A percentile compares a stretch with the other conserved stretches of the same genome.
Evolutionary conservation across 2,329 filamentous ascomycete genomes (phyloP).

Genomic region (Neophaeococcomyces mojaviensis): DNA sequence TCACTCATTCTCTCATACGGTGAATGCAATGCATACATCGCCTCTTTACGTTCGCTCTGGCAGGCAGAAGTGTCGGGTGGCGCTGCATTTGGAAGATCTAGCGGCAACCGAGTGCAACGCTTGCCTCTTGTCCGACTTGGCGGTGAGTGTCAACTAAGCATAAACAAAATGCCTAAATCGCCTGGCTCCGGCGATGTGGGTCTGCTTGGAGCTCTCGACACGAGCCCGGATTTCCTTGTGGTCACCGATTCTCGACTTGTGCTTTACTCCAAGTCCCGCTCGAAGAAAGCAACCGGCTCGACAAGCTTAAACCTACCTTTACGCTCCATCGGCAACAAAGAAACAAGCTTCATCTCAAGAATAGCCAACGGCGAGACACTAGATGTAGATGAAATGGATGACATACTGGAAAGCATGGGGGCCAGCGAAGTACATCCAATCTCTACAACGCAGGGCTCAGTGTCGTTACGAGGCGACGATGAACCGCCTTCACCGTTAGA

Average conservation of each 20-base stretch:
- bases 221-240: conserved; percentile 12
- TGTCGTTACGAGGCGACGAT: conserved; percentile 11
- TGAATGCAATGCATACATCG: conserved; percentile 34
- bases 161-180: neutral
- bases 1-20: conserved; percentile 38
- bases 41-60: conserved; percentile 39
- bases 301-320: neutral
- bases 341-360: conserved; percentile 32
- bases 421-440: conserved; percentile 9
- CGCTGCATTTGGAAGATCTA: neutral
- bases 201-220: conserved; percentile 1
- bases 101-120: neutral
- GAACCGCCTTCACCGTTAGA: conserved; percentile 13
- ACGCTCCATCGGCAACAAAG: conserved; percentile 25
- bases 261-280: neutral
- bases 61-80: conserved; percentile 24
- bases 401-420: conserved; percentile 37
- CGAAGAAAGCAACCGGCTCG: neutral
- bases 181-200: neutral
- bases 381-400: conserved; percentile 42
- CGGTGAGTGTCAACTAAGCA: neutral
- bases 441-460: conserved; percentile 13
- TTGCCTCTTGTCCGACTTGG: neutral
- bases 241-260: conserved; percentile 6
- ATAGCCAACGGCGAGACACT: conserved; percentile 29